Percentiles rank a stretch among this genome's conserved stretches.
Conservation (phyloP, 805 yeast genomes). For the Myxozyma geophila region DNA sequence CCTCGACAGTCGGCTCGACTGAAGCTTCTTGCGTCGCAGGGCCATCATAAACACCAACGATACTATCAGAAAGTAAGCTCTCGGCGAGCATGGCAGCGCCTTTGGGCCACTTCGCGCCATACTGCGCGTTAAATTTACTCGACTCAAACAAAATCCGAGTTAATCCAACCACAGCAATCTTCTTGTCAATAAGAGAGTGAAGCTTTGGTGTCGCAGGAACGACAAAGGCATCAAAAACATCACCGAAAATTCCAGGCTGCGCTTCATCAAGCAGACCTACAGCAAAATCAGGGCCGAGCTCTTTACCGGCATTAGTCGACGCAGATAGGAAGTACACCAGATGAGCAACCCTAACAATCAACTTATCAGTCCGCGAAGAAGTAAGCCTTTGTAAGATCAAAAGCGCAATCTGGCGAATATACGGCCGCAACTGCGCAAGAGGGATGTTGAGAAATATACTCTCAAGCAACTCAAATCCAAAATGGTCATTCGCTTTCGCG, state of each 20-base stretch:
- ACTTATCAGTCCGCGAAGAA: conserved; percentile 79
- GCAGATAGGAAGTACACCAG: conserved; percentile 63
- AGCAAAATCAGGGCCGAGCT: conserved; percentile 57
- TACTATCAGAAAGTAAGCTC: conserved; percentile 17
- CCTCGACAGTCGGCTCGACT: conserved; percentile 38
- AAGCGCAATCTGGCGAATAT: conserved; percentile 71
- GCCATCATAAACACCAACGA: conserved; percentile 27
- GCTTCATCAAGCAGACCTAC: conserved; percentile 71
- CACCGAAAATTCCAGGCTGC: conserved; percentile 54
- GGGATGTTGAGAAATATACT: conserved; percentile 65
- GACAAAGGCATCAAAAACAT: conserved; percentile 43
- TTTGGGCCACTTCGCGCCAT: conserved; percentile 48
- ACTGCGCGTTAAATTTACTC: conserved; percentile 49
- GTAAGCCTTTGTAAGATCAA: conserved; percentile 81
- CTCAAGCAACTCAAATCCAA: conserved; percentile 85
- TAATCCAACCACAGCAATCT: conserved; percentile 56
- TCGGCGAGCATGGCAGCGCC: conserved; percentile 24
- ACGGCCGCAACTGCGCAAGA: conserved; percentile 54
- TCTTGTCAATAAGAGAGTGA: conserved; percentile 51
- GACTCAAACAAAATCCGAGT: conserved; percentile 51
- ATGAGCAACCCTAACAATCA: conserved; percentile 67
- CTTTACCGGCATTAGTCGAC: conserved; percentile 41
- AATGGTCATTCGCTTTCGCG: conserved; percentile 75
- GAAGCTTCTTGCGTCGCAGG: conserved; percentile 45
- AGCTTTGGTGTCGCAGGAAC: conserved; percentile 46